These are phyloP conservation scores for Catharanthus roseus DNA, from an alignment of 257 asterid genomes.

Conservation along the genomic window DNA sequence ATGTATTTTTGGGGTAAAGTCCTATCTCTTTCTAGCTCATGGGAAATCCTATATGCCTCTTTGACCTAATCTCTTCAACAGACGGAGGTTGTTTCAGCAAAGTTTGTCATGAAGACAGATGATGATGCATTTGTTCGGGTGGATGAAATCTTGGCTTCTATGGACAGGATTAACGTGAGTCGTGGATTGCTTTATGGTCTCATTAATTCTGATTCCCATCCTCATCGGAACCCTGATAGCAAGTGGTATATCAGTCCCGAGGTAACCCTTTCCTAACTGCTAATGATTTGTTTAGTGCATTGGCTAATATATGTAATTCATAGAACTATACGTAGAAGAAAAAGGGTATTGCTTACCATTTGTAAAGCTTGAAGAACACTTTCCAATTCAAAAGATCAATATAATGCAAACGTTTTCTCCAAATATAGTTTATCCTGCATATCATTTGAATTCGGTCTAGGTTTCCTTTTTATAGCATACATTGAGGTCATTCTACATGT, in stretches of 20 bases:
- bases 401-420: neutral
- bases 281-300: neutral
- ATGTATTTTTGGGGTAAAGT: conserved; percentile 84
- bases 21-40: conserved; percentile 32
- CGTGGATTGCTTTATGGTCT: conserved; percentile 90
- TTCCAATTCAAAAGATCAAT: too few relatives aligned
- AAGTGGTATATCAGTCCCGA: conserved; percentile 96
- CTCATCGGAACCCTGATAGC: conserved; percentile 79
- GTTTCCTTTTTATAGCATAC: too few relatives aligned
- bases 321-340: neutral
- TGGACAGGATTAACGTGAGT: conserved; percentile 41
- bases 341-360: too few relatives aligned
- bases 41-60: conserved; percentile 26
- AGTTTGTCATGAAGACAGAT: conserved; percentile 94
- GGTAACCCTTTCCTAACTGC: conserved; percentile 38
- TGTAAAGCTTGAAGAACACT: neutral
- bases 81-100: conserved; percentile 78
- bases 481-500: neutral
- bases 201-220: conserved; percentile 74
- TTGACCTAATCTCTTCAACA: conserved; percentile 51
- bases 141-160: conserved; percentile 73
- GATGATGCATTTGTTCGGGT: conserved; percentile 97
- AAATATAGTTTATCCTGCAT: neutral
- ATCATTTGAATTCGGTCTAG: neutral
- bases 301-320: neutral